Percentiles rank a stretch among this genome's conserved stretches.
These are phyloP conservation scores for Phytomonas sp. DNA, from an alignment of 208 protist species.

Conservation along the genomic window DNA sequence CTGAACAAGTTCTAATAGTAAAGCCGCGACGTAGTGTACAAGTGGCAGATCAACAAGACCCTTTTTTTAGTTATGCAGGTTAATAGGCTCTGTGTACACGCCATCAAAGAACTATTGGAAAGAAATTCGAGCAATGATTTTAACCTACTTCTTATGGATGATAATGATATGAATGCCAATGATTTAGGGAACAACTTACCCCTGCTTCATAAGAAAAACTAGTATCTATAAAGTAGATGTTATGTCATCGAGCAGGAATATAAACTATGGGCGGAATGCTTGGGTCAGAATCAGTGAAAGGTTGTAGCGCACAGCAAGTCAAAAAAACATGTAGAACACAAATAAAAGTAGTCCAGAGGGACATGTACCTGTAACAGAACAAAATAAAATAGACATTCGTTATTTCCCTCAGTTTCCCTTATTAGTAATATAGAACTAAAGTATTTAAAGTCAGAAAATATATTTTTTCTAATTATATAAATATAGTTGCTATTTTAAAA, in stretches of 20 bases:
- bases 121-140: not conserved
- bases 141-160: not conserved
- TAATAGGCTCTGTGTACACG: not conserved
- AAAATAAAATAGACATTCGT: not conserved
- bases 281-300: not conserved
- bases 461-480: not conserved
- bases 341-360: not conserved
- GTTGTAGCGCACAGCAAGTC: not conserved
- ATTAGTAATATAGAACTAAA: not conserved
- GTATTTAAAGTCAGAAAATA: not conserved
- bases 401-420: not conserved
- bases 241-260: not conserved
- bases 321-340: not conserved
- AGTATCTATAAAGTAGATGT: not conserved
- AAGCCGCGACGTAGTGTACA: not conserved
- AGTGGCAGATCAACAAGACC: not conserved
- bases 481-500: not conserved
- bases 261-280: not conserved
- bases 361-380: not conserved
- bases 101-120: not conserved
- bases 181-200: not conserved
- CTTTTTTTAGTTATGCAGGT: not conserved
- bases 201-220: not conserved
- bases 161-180: not conserved
- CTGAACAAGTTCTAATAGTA: not conserved